Evolutionary conservation across 257 asterid species (phyloP).

Genomic region (Schizonepeta tenuifolia): DNA sequence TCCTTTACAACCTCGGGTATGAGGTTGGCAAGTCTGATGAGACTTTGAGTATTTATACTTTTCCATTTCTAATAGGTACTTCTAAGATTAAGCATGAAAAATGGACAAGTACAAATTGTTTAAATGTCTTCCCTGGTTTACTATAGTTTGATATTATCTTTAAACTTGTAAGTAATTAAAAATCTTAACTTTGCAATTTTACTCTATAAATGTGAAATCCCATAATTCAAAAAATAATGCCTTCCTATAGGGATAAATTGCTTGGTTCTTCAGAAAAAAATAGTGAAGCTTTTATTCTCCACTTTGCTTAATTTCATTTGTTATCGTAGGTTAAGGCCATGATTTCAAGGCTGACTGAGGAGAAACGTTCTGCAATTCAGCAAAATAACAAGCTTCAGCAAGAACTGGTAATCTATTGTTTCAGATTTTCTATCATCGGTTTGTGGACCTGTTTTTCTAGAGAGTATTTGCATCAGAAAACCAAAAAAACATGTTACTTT

Average conservation of each 20-base stretch:
- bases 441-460: slow-evolving; percentile 8
- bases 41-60: not conserved
- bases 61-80: not conserved
- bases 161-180: not conserved
- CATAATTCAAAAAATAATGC: not conserved
- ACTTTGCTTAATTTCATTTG: slow-evolving; percentile 23
- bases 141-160: slow-evolving; percentile 8
- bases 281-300: not conserved
- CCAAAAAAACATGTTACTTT: not conserved
- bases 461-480: not conserved
- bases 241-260: slow-evolving; percentile 8
- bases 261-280: slow-evolving; percentile 11
- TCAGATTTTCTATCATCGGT: slow-evolving; percentile 10
- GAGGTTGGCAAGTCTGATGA: not conserved
- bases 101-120: not conserved
- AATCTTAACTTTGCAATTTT: not conserved
- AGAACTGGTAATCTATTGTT: slow-evolving; percentile 48
- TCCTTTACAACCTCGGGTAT: not conserved
- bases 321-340: slow-evolving; percentile 66
- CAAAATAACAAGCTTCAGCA: slow-evolving; percentile 76
- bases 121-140: not conserved
- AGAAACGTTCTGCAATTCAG: slow-evolving; percentile 66
- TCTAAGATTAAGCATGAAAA: not conserved
- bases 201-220: not conserved
- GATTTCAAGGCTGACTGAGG: slow-evolving; percentile 76